Conservation (phyloP, 2,329 filamentous ascomycete genomes). For the Beauveria sp. region DNA sequence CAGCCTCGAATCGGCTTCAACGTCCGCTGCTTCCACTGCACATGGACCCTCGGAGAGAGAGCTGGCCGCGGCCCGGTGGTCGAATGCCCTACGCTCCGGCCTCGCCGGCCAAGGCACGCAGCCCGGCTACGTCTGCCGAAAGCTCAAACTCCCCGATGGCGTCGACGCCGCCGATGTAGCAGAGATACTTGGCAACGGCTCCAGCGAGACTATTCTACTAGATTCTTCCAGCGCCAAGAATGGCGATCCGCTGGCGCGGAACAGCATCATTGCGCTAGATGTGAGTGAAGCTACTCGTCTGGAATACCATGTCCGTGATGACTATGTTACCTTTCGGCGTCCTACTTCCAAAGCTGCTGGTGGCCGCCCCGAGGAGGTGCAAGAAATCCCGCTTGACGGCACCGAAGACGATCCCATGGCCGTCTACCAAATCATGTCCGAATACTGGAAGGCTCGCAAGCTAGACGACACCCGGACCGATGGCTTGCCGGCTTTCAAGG, state of each 20-base stretch:
- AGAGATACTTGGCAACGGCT: slow-evolving; percentile 36
- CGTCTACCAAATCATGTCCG: slow-evolving; percentile 45
- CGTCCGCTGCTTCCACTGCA: background rate
- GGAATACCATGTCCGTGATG: slow-evolving; percentile 48
- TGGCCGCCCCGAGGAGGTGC: slow-evolving; percentile 20
- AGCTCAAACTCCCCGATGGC: slow-evolving; percentile 36
- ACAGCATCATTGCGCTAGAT: slow-evolving; percentile 66
- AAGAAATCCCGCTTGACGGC: slow-evolving; percentile 18
- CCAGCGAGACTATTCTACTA: slow-evolving; percentile 45
- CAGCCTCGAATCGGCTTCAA: slow-evolving; percentile 17
- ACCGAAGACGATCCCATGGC: slow-evolving; percentile 24
- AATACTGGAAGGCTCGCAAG: slow-evolving; percentile 30
- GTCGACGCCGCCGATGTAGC: slow-evolving; percentile 47
- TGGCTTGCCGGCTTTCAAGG: slow-evolving; percentile 55
- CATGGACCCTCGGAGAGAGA: slow-evolving; percentile 16
- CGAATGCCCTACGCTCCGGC: slow-evolving; percentile 15
- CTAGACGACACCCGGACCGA: slow-evolving; percentile 13
- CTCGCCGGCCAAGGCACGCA: slow-evolving; percentile 24
- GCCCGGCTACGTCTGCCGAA: slow-evolving; percentile 31
- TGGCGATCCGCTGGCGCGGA: slow-evolving; percentile 39
- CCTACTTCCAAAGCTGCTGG: slow-evolving; percentile 11
- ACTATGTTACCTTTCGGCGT: slow-evolving; percentile 24
- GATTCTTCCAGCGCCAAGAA: slow-evolving; percentile 51
- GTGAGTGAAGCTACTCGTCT: slow-evolving; percentile 48
- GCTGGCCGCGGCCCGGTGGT: slow-evolving; percentile 17